Evolutionary conservation across 2,329 filamentous ascomycete species (phyloP).

Genomic region (Penicillium sclerotigenum): DNA sequence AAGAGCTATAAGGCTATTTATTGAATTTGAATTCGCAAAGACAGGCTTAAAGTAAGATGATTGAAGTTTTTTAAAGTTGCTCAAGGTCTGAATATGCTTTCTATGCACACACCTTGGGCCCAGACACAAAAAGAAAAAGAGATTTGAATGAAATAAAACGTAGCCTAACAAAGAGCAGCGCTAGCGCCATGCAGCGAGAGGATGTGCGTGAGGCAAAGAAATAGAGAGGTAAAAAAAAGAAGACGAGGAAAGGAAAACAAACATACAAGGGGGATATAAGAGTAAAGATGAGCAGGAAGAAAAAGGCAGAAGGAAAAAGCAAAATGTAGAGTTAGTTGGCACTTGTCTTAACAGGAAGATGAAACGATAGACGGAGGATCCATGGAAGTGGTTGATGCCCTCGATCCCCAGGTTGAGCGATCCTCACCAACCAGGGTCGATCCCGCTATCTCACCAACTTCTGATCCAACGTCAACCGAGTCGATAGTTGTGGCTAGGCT

Average conservation of each 20-base stretch:
- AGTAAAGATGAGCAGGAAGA: too few species aligned
- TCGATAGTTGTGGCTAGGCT: slow-evolving; percentile 22
- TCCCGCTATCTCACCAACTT: slow-evolving; percentile 16
- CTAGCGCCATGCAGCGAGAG: not conserved
- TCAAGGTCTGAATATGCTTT: not conserved
- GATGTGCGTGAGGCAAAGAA: not conserved
- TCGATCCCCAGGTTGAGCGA: slow-evolving; percentile 8
- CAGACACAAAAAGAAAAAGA: not conserved
- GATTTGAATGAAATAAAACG: too few species aligned
- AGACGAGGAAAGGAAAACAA: not conserved
- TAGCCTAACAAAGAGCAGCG: too few species aligned
- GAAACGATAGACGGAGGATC: slow-evolving; percentile 3
- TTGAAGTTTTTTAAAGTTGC: not conserved
- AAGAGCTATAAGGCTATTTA: too few species aligned
- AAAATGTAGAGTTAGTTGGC: not conserved
- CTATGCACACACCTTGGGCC: not conserved
- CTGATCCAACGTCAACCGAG: slow-evolving; percentile 10
- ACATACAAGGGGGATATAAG: not conserved
- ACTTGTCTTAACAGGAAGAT: slow-evolving; percentile 4
- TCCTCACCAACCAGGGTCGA: slow-evolving; percentile 17
- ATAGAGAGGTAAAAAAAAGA: not conserved
- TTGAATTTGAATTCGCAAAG: too few species aligned
- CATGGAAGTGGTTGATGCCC: slow-evolving; percentile 11
- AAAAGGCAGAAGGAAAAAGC: not conserved
- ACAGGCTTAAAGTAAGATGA: too few species aligned